Conservation (phyloP, 2,329 filamentous ascomycete species). For the Penicillium decumbens region DNA sequence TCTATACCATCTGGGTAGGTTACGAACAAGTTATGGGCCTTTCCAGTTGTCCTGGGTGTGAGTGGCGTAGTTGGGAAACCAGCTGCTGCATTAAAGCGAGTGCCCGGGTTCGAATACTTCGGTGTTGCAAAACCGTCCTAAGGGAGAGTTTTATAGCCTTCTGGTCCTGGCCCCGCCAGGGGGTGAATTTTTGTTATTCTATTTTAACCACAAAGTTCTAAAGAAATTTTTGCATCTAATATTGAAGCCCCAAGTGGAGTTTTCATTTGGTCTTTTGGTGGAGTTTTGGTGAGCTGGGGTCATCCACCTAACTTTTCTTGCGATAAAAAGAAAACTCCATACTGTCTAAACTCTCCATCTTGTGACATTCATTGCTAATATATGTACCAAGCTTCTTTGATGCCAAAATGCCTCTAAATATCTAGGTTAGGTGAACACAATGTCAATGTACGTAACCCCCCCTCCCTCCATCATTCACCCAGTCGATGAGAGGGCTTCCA, state of each 20-base stretch:
- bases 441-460: background rate
- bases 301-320: too few relatives aligned
- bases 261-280: background rate
- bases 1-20: background rate
- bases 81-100: background rate
- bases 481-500: too few relatives aligned
- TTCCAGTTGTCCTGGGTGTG: background rate
- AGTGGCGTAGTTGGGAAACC: background rate
- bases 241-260: background rate
- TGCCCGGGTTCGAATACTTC: background rate
- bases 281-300: background rate
- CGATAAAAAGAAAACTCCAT: too few relatives aligned
- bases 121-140: background rate
- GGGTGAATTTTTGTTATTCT: background rate
- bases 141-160: background rate
- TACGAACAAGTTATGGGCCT: background rate
- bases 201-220: background rate
- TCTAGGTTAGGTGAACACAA: background rate
- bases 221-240: too few relatives aligned
- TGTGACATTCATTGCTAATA: background rate
- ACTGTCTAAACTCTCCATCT: too few relatives aligned
- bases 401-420: background rate
- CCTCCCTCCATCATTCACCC: background rate
- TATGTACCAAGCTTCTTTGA: background rate
- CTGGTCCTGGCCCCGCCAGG: background rate